Evolutionary conservation across 495 filamentous ascomycete genomes (phyloP).

Genomic region (Penicillium soppii): DNA sequence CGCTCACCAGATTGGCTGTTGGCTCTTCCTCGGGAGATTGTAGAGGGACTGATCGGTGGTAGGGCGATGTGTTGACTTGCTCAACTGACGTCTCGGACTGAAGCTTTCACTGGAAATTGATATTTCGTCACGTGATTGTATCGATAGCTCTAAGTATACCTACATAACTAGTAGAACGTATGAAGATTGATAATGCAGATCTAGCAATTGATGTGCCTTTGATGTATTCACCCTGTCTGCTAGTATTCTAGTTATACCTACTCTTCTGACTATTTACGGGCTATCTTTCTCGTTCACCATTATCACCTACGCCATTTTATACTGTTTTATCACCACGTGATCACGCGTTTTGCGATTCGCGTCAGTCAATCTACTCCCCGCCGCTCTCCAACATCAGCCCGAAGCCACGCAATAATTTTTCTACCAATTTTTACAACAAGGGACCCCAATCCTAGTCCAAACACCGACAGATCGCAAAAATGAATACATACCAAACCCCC

Average conservation of each 20-base stretch:
- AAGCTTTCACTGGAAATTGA: constrained; percentile 30
- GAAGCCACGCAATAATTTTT: background rate
- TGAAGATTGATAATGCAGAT: no score
- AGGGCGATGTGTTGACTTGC: constrained; percentile 30
- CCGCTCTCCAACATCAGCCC: background rate
- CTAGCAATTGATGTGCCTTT: no score
- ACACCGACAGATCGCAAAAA: constrained; percentile 16
- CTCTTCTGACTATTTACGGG: no score
- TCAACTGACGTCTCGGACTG: constrained; percentile 28
- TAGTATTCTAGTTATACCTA: no score
- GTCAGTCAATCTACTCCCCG: constrained; percentile 6
- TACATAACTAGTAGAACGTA: no score
- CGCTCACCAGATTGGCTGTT: constrained; percentile 19
- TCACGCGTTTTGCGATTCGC: constrained; percentile 28
- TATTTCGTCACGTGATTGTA: constrained; percentile 15
- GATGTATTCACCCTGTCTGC: no score
- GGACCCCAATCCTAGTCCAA: background rate
- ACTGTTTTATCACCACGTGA: constrained; percentile 23
- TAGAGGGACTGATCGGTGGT: constrained; percentile 19
- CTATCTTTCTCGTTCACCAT: no score
- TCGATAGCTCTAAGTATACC: background rate
- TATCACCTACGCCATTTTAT: no score
- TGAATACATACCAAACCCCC: constrained; percentile 58
- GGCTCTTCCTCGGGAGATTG: constrained; percentile 18
- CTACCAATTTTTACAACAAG: background rate